A percentile compares a stretch with the other conserved stretches of the same genome.
Evolutionary conservation across 2,329 filamentous ascomycete species (phyloP).

Genomic region (Talaromyces amestolkiae): DNA sequence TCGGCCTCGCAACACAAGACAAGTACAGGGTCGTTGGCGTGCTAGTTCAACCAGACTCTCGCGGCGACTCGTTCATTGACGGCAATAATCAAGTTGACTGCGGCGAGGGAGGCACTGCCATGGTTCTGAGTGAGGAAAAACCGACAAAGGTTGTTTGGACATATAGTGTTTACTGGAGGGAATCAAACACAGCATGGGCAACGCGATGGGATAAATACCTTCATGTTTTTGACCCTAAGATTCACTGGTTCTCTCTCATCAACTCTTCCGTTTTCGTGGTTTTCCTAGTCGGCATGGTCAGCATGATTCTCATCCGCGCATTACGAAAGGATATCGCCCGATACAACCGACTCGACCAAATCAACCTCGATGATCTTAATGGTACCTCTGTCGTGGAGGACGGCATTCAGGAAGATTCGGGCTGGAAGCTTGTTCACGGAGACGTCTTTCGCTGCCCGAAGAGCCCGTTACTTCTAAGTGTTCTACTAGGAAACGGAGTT

Average conservation of each 20-base stretch:
- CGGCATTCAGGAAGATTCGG: constrained; percentile 93
- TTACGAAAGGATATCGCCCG: constrained; percentile 92
- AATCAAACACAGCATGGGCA: constrained; percentile 84
- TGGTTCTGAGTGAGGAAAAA: constrained; percentile 64
- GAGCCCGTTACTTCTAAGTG: constrained; percentile 76
- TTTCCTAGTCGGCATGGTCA: constrained; percentile 85
- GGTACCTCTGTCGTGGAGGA: constrained; percentile 79
- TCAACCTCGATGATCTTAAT: constrained; percentile 84
- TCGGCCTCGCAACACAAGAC: constrained; percentile 49
- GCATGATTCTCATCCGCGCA: constrained; percentile 84
- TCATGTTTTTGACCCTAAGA: constrained; percentile 94
- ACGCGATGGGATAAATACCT: constrained; percentile 99
- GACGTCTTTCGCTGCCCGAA: constrained; percentile 91
- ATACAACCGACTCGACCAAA: constrained; percentile 91
- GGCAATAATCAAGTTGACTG: constrained; percentile 62
- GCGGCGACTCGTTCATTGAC: constrained; percentile 54
- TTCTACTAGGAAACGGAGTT: constrained; percentile 87
- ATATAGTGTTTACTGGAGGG: constrained; percentile 87
- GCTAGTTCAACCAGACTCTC: constrained; percentile 77
- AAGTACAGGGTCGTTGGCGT: constrained; percentile 87
- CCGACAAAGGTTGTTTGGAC: constrained; percentile 75
- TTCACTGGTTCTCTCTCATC: constrained; percentile 98
- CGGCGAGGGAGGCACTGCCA: constrained; percentile 52
- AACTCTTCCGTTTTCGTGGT: constrained; percentile 94
- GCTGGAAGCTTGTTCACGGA: constrained; percentile 97